These are phyloP conservation scores for Boletus rubescentipes DNA, from an alignment of 768 basidiomycete genomes.

Conservation along the genomic window DNA sequence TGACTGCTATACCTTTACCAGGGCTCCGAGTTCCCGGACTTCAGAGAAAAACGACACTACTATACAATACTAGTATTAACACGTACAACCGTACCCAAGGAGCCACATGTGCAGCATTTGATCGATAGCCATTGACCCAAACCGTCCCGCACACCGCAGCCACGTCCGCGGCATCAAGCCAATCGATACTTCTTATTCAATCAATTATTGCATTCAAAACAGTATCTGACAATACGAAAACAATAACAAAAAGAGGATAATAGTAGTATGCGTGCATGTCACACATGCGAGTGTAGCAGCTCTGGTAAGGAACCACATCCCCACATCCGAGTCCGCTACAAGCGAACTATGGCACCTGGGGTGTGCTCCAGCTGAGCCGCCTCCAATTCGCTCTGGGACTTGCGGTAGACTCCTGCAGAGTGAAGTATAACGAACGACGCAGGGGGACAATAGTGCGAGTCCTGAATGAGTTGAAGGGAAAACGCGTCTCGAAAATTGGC, in stretches of 20 bases:
- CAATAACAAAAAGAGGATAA: not conserved
- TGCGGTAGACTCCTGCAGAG: slow-evolving; percentile 37
- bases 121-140: too few relatives aligned
- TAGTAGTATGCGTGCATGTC: not conserved
- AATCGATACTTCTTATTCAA: too few relatives aligned
- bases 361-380: slow-evolving; percentile 30
- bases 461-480: slow-evolving; percentile 29
- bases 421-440: slow-evolving; percentile 9
- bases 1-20: too few relatives aligned
- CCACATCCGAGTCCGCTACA: slow-evolving; percentile 10
- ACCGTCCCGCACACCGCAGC: too few relatives aligned
- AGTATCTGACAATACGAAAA: not conserved
- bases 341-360: slow-evolving; percentile 7
- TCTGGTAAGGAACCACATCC: slow-evolving; percentile 36
- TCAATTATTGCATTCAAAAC: not conserved
- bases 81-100: too few relatives aligned
- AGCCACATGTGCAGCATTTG: too few relatives aligned
- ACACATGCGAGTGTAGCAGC: slow-evolving; percentile 20
- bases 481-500: too few relatives aligned
- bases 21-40: too few relatives aligned
- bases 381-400: slow-evolving; percentile 30
- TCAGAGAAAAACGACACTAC: too few relatives aligned
- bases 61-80: too few relatives aligned
- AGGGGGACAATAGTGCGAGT: slow-evolving; percentile 41
- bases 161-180: too few relatives aligned